Evolutionary conservation across 2,329 filamentous ascomycete species (phyloP).

Genomic region (Epichloe sibirici): DNA sequence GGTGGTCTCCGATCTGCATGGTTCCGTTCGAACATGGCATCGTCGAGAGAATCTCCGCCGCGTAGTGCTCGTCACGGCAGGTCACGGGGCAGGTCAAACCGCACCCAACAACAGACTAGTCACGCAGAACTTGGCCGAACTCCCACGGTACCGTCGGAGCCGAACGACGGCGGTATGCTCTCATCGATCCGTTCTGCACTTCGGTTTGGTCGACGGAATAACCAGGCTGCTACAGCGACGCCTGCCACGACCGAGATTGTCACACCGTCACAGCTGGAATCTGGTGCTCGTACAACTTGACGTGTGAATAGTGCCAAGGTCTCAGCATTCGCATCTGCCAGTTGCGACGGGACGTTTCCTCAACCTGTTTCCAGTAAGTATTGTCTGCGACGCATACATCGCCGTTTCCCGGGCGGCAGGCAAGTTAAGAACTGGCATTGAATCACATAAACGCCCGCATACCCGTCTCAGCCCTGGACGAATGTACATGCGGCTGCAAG

Average conservation of each 20-base stretch:
- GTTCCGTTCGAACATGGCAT: conserved; percentile 14
- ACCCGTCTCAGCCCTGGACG: neutral
- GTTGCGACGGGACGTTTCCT: too few species aligned
- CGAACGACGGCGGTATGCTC: conserved; percentile 14
- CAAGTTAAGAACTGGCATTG: neutral
- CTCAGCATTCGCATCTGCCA: neutral
- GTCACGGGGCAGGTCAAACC: conserved; percentile 1
- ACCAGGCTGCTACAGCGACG: conserved; percentile 9
- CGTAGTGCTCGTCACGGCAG: neutral
- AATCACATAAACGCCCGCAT: neutral
- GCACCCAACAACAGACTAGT: neutral
- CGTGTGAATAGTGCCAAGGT: neutral
- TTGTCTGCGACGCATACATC: neutral
- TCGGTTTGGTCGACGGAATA: conserved; percentile 19
- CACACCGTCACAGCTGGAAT: conserved; percentile 36
- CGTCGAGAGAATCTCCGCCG: neutral
- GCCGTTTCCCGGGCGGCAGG: neutral
- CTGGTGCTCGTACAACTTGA: conserved; percentile 22
- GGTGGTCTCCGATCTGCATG: conserved; percentile 27
- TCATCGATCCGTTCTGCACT: conserved; percentile 22
- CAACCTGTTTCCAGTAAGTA: too few species aligned
- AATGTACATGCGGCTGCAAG: neutral
- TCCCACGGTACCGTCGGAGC: neutral
- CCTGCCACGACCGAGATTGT: conserved; percentile 13
- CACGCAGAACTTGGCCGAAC: conserved; percentile 8